phyloP scores from a whole-genome alignment of 768 basidiomycete species.

The Xerocomellus dryophilus region DNA sequence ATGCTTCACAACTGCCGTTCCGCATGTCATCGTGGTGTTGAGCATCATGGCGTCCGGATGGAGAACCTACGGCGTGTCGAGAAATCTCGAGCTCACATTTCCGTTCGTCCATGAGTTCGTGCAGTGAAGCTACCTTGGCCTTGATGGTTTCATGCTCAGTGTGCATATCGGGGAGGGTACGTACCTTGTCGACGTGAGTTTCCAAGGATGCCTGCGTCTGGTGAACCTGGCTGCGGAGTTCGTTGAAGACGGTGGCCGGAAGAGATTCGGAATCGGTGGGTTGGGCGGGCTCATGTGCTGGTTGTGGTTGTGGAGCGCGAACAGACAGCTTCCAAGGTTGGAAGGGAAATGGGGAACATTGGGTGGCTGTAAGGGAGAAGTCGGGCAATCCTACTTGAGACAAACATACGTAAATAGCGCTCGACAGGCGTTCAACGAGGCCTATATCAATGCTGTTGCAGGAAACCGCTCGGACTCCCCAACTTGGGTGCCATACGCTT shows the following conservation, averaged over 20 bases:
- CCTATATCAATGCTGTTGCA: conserved; percentile 50
- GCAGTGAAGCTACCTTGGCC: conserved; percentile 68
- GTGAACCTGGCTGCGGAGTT: conserved; percentile 78
- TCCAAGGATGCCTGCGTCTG: conserved; percentile 81
- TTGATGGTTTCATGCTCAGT: conserved; percentile 83
- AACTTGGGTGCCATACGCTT: conserved; percentile 72
- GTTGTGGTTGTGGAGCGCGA: too few relatives aligned
- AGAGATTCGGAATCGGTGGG: conserved; percentile 1
- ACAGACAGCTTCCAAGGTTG: too few relatives aligned
- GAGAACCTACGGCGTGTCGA: conserved; percentile 21
- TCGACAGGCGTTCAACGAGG: neutral
- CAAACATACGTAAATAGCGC: conserved; percentile 17
- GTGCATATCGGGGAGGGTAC: conserved; percentile 72
- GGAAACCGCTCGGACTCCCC: conserved; percentile 50
- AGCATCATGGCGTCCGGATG: conserved; percentile 22
- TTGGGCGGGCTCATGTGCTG: too few relatives aligned
- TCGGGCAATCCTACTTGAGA: neutral
- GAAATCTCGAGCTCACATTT: conserved; percentile 46
- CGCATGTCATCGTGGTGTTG: conserved; percentile 20
- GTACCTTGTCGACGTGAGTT: conserved; percentile 77
- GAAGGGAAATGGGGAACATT: too few relatives aligned
- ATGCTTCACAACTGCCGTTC: conserved; percentile 34
- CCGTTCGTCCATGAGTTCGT: conserved; percentile 68
- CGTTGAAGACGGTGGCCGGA: conserved; percentile 38
- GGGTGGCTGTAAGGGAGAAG: too few relatives aligned